phyloP scores from a whole-genome alignment of 306 rosid genomes.

The apple (Malus domestica) region DNA sequence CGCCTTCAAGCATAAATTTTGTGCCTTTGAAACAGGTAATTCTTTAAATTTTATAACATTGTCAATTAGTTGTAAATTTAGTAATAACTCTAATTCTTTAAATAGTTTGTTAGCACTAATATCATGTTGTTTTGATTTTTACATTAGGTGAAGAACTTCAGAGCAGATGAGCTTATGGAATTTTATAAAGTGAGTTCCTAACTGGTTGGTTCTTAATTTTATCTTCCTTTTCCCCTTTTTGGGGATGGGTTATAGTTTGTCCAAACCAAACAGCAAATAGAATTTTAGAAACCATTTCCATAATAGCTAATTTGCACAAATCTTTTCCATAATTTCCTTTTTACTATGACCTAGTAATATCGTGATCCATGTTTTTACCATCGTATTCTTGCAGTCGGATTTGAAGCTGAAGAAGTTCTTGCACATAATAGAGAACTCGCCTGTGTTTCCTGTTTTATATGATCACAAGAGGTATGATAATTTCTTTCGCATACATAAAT shows the following conservation, averaged over 20 bases:
- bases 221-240: background rate
- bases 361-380: conserved; percentile 19
- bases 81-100: background rate
- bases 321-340: background rate
- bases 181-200: conserved; percentile 73
- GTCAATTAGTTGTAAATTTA: background rate
- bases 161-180: conserved; percentile 88
- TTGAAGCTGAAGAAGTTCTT: conserved; percentile 90
- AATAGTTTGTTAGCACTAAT: conserved; percentile 1
- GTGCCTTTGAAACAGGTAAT: conserved; percentile 82
- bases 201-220: background rate
- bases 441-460: conserved; percentile 75
- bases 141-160: conserved; percentile 58
- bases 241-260: background rate
- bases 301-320: background rate
- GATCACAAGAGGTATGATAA: conserved; percentile 59
- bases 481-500: background rate
- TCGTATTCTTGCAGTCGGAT: conserved; percentile 62
- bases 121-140: background rate
- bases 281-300: background rate
- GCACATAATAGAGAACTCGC: conserved; percentile 79
- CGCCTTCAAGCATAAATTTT: conserved; percentile 70
- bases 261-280: background rate
- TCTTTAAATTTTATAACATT: background rate
- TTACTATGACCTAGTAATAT: background rate